phyloP scores from a whole-genome alignment of 441 rosid species.

The Melastoma candidum region DNA sequence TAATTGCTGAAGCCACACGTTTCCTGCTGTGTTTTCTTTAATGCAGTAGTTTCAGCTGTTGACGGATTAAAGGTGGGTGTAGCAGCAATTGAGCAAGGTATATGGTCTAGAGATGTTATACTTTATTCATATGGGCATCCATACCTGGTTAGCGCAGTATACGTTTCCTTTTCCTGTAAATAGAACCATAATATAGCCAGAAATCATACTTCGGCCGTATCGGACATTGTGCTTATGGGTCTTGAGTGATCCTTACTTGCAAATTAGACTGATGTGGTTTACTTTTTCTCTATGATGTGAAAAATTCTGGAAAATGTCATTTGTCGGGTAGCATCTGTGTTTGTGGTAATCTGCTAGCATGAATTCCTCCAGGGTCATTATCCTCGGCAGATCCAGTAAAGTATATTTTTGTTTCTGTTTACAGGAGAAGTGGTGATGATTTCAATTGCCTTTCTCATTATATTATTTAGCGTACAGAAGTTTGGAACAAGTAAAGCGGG shows the following conservation, averaged over 20 bases:
- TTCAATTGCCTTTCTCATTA: slow-evolving; percentile 82
- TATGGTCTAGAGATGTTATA: slow-evolving; percentile 2
- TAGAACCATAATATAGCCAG: no score
- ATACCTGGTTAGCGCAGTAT: no score
- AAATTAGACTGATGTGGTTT: no score
- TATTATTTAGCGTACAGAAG: slow-evolving; percentile 92
- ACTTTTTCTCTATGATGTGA: no score
- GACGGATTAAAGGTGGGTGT: slow-evolving; percentile 88
- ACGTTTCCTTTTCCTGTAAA: no score
- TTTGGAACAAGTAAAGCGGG: slow-evolving; percentile 98
- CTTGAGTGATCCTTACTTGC: no score
- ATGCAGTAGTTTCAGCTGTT: slow-evolving; percentile 91
- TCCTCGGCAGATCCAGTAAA: slow-evolving; percentile 15
- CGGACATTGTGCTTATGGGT: no score
- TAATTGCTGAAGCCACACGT: not conserved
- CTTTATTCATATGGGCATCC: not conserved
- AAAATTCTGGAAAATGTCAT: no score
- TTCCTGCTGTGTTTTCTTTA: slow-evolving; percentile 17
- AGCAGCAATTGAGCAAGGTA: slow-evolving; percentile 68
- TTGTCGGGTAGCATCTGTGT: no score
- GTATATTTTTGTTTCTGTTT: slow-evolving; percentile 18
- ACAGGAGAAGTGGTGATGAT: slow-evolving; percentile 94
- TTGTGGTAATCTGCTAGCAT: no score
- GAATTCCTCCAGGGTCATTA: no score
- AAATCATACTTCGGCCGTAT: no score